Percentiles rank a stretch among this genome's conserved stretches.
phyloP scores from a whole-genome alignment of 139 green algal species.

The Chlamydomonas sp. region DNA sequence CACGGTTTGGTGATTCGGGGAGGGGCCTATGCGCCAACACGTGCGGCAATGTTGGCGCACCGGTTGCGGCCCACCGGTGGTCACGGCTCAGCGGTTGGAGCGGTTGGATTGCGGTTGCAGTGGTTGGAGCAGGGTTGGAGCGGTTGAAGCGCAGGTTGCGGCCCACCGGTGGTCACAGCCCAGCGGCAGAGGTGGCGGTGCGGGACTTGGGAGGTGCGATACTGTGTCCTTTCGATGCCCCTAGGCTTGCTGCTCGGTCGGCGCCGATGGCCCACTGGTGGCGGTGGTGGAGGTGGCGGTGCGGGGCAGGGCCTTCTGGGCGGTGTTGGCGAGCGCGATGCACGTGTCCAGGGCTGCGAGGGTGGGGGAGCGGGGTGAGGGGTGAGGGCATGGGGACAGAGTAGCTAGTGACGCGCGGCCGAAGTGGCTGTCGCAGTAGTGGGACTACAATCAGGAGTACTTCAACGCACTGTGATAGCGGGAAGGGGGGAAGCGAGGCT shows the following conservation, averaged over 20 bases:
- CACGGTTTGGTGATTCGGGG: too few relatives aligned
- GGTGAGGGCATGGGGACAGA: not conserved
- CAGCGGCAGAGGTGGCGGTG: not conserved
- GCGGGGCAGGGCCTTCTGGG: not conserved
- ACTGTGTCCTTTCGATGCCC: not conserved
- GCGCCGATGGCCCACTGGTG: not conserved
- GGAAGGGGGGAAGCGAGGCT: too few relatives aligned
- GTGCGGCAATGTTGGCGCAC: too few relatives aligned
- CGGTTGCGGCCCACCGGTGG: not conserved
- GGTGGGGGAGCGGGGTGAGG: not conserved
- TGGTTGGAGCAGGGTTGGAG: too few relatives aligned
- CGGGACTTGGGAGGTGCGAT: not conserved
- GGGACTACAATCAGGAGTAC: too few relatives aligned
- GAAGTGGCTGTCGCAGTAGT: not conserved
- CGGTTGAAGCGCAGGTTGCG: too few relatives aligned
- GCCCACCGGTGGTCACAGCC: not conserved
- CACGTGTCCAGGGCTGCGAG: conserved; percentile 16
- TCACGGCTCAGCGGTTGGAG: not conserved
- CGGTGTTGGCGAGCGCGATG: conserved; percentile 2
- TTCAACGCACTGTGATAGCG: too few relatives aligned
- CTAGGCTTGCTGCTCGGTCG: not conserved
- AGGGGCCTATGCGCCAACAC: too few relatives aligned
- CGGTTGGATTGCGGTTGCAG: too few relatives aligned
- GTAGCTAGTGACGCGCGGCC: not conserved
- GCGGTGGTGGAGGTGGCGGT: not conserved